Evolutionary conservation across 2,329 filamentous ascomycete species (phyloP).

Genomic region (Talaromyces sp.): DNA sequence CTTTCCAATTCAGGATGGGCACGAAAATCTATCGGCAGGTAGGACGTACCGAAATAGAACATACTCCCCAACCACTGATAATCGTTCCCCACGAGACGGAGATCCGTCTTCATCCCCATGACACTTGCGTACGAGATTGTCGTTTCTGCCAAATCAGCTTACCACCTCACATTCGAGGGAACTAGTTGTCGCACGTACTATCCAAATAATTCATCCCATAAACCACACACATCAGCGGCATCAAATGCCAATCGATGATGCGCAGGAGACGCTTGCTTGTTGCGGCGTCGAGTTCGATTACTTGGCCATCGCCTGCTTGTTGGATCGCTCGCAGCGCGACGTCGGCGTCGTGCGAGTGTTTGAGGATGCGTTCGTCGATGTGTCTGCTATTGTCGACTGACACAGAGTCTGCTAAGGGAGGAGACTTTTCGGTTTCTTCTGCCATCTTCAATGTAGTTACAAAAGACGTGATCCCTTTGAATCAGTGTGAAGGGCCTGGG

Average conservation of each 20-base stretch:
- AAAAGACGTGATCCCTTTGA: neutral
- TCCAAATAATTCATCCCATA: conserved; percentile 59
- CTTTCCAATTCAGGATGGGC: conserved; percentile 22
- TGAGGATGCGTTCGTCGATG: conserved; percentile 39
- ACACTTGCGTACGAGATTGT: conserved; percentile 52
- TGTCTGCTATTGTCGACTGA: conserved; percentile 12
- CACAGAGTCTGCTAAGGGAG: conserved; percentile 8
- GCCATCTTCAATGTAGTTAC: neutral
- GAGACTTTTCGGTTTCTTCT: conserved; percentile 7
- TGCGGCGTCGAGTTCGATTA: conserved; percentile 52
- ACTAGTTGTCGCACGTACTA: conserved; percentile 31
- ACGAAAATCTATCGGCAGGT: neutral
- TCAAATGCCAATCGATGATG: conserved; percentile 60
- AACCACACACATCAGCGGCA: conserved; percentile 57
- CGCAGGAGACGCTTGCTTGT: conserved; percentile 58
- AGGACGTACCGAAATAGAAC: conserved; percentile 46
- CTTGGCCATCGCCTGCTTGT: conserved; percentile 43
- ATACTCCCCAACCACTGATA: conserved; percentile 53
- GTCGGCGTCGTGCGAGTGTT: conserved; percentile 57
- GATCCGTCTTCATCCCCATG: conserved; percentile 51
- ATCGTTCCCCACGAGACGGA: conserved; percentile 42
- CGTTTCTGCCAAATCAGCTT: conserved; percentile 34
- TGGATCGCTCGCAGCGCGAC: conserved; percentile 58
- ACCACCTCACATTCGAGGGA: neutral
- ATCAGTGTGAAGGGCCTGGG: neutral